Evolutionary conservation across 331 rosid species (phyloP).

Genomic region (Malus hybrid): DNA sequence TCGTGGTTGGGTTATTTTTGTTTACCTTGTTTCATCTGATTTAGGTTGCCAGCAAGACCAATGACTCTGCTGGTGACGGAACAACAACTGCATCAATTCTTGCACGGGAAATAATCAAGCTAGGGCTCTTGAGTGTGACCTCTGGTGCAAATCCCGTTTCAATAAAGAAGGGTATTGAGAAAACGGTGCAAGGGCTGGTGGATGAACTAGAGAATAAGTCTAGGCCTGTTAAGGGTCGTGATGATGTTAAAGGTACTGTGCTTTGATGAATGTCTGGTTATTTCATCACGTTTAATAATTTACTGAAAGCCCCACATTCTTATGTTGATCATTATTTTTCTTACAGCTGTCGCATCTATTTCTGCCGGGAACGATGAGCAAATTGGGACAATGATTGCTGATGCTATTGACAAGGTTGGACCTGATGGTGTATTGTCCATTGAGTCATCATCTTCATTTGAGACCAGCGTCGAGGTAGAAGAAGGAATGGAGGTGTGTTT

Average conservation of each 20-base stretch:
- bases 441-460: slow-evolving; percentile 95
- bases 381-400: slow-evolving; percentile 88
- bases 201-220: slow-evolving; percentile 83
- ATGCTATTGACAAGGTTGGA: slow-evolving; percentile 94
- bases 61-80: slow-evolving; percentile 98
- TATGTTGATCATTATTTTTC: background rate
- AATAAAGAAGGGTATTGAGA: slow-evolving; percentile 86
- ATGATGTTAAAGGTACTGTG: slow-evolving; percentile 58
- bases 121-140: slow-evolving; percentile 91
- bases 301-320: background rate
- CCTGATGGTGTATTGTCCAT: slow-evolving; percentile 98
- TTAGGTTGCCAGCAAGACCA: slow-evolving; percentile 96
- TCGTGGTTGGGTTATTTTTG: background rate
- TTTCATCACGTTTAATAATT: background rate
- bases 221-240: slow-evolving; percentile 83
- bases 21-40: too few species aligned
- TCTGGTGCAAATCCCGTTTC: slow-evolving; percentile 99
- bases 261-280: background rate
- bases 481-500: slow-evolving; percentile 92
- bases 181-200: slow-evolving; percentile 63
- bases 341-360: slow-evolving; percentile 79
- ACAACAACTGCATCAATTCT: slow-evolving; percentile 92
- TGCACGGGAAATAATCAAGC: slow-evolving; percentile 92
- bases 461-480: slow-evolving; percentile 91
- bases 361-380: slow-evolving; percentile 97